These are phyloP conservation scores for Castanospermum australe DNA, from an alignment of 306 rosid species.

Conservation along the genomic window DNA sequence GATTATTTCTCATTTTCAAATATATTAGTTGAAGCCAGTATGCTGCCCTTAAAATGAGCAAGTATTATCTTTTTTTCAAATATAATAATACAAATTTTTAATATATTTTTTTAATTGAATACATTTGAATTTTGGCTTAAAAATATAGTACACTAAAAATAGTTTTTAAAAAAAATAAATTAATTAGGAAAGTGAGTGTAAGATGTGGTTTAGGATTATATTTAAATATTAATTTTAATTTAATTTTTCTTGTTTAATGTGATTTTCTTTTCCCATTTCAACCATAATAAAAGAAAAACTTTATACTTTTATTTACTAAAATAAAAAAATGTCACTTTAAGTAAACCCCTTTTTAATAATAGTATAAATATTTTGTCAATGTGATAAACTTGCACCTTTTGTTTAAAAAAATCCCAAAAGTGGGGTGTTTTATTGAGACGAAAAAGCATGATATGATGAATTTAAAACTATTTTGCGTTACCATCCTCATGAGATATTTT, in stretches of 20 bases:
- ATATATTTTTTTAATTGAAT: no score
- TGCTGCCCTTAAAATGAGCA: no score
- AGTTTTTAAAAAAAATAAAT: no score
- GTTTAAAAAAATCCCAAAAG: neutral
- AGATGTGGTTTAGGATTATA: neutral
- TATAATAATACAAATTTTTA: no score
- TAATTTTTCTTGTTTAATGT: neutral
- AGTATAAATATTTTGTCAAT: neutral
- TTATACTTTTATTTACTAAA: neutral
- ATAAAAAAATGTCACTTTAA: conserved; percentile 11
- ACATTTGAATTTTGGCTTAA: neutral
- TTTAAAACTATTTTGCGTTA: conserved; percentile 10
- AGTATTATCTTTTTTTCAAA: no score
- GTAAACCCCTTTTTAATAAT: neutral
- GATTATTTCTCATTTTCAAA: no score
- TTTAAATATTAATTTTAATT: neutral
- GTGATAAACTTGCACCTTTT: conserved; percentile 15
- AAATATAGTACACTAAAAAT: no score
- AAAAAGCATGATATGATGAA: neutral
- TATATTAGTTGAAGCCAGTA: no score
- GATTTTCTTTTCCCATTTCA: neutral
- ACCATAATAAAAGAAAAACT: neutral
- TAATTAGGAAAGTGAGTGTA: neutral
- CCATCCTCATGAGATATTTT: neutral
- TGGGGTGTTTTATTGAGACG: neutral